Evolutionary conservation across 1,284 basidiomycete species (phyloP).

Genomic region (Cutaneotrichosporon sp.): DNA sequence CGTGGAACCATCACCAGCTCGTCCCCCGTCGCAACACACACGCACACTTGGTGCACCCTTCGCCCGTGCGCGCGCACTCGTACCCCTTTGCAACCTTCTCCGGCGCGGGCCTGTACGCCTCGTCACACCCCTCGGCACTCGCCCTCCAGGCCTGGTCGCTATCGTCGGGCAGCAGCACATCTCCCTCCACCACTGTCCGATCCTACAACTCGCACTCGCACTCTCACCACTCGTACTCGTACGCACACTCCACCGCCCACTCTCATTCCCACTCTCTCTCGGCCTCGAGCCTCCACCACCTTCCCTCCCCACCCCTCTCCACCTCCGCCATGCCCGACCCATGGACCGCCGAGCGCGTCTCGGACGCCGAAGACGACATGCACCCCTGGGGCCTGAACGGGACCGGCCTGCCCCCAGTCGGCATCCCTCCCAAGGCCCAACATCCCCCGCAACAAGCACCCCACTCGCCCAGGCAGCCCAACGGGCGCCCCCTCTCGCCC

Average conservation of each 20-base stretch:
- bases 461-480: slow-evolving; percentile 2
- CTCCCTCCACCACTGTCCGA: slow-evolving; percentile 7
- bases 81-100: slow-evolving; percentile 16
- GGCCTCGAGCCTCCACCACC: slow-evolving; percentile 14
- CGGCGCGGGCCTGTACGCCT: background rate
- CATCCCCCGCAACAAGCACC: background rate
- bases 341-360: slow-evolving; percentile 19
- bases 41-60: slow-evolving; percentile 23
- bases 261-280: slow-evolving; percentile 8
- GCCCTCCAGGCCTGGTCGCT: slow-evolving; percentile 7
- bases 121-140: slow-evolving; percentile 4
- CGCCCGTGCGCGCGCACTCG: slow-evolving; percentile 27
- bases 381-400: slow-evolving; percentile 5
- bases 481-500: slow-evolving; percentile 9
- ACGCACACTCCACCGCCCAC: slow-evolving; percentile 9
- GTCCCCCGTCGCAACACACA: slow-evolving; percentile 5
- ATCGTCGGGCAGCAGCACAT: background rate
- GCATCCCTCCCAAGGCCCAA: background rate
- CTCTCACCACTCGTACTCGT: too few species aligned
- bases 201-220: slow-evolving; percentile 6
- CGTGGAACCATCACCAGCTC: slow-evolving; percentile 5
- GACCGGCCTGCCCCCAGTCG: background rate
- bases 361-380: slow-evolving; percentile 12
- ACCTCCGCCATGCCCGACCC: slow-evolving; percentile 23
- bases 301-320: slow-evolving; percentile 26